Percentiles rank a stretch among this genome's conserved stretches.
phyloP scores from a whole-genome alignment of 148 eudicot species.

The Vaccinium darrowii region DNA sequence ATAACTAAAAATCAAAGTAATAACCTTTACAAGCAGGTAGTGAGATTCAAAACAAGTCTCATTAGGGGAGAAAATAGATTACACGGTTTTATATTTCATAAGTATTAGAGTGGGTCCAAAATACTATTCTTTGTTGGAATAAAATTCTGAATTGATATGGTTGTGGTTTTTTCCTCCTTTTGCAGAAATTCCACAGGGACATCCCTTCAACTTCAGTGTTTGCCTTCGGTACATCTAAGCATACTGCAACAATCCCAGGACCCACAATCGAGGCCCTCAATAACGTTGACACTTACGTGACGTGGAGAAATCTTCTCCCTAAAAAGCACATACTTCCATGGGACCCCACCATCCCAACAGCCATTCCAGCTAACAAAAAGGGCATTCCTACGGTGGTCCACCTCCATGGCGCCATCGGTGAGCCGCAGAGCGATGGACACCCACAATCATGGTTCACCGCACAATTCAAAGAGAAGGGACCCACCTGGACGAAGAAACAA shows the following conservation, averaged over 20 bases:
- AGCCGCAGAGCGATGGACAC: slow-evolving; percentile 72
- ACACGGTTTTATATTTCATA: too few species aligned
- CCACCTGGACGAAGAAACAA: slow-evolving; percentile 49
- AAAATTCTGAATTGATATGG: background rate
- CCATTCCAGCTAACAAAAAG: slow-evolving; percentile 37
- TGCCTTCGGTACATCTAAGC: slow-evolving; percentile 59
- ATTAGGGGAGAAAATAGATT: too few species aligned
- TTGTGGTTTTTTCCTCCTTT: background rate
- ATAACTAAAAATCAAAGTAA: too few species aligned
- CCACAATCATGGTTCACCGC: slow-evolving; percentile 72
- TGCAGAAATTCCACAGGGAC: slow-evolving; percentile 80
- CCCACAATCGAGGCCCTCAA: slow-evolving; percentile 81
- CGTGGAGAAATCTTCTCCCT: slow-evolving; percentile 77
- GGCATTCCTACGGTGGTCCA: slow-evolving; percentile 89
- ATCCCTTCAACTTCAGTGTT: slow-evolving; percentile 70
- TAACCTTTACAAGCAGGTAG: too few species aligned
- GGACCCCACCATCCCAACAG: slow-evolving; percentile 83
- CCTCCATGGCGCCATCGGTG: slow-evolving; percentile 78
- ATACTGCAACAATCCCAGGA: slow-evolving; percentile 67
- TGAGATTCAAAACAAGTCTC: too few species aligned
- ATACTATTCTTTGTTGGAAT: background rate
- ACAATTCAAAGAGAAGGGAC: slow-evolving; percentile 45
- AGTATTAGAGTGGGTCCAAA: background rate
- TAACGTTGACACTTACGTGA: slow-evolving; percentile 51
- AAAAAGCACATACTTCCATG: slow-evolving; percentile 74